Conservation (phyloP, 2,329 filamentous ascomycete genomes). For the Metarhizium album region DNA sequence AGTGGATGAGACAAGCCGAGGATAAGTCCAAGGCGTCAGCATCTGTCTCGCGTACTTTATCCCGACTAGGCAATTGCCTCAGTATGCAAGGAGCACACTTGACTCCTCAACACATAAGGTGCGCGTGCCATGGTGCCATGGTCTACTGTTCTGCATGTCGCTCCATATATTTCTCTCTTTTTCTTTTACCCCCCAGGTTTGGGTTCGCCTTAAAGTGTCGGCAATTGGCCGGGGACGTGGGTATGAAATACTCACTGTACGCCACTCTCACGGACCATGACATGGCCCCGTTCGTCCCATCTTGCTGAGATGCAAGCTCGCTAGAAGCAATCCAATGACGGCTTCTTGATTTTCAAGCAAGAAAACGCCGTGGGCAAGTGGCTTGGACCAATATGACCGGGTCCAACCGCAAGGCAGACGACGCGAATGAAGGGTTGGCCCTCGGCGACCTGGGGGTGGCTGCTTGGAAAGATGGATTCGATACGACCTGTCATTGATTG, state of each 20-base stretch:
- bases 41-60: neutral
- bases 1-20: neutral
- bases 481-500: too few relatives aligned
- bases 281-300: neutral
- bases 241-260: neutral
- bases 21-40: neutral
- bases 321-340: constrained; percentile 8
- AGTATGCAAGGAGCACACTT: too few relatives aligned
- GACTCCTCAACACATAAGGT: too few relatives aligned
- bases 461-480: too few relatives aligned
- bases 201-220: neutral
- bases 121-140: too few relatives aligned
- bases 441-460: too few relatives aligned
- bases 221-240: neutral
- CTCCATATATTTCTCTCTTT: neutral
- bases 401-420: neutral
- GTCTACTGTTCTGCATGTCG: neutral
- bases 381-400: neutral
- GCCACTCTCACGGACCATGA: neutral
- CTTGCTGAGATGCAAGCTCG: constrained; percentile 5
- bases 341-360: neutral
- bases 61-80: neutral
- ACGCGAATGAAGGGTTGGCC: neutral
- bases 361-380: neutral
- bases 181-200: too few relatives aligned